Conservation (phyloP, 306 rosid species). For the Cicer cuneatum region DNA sequence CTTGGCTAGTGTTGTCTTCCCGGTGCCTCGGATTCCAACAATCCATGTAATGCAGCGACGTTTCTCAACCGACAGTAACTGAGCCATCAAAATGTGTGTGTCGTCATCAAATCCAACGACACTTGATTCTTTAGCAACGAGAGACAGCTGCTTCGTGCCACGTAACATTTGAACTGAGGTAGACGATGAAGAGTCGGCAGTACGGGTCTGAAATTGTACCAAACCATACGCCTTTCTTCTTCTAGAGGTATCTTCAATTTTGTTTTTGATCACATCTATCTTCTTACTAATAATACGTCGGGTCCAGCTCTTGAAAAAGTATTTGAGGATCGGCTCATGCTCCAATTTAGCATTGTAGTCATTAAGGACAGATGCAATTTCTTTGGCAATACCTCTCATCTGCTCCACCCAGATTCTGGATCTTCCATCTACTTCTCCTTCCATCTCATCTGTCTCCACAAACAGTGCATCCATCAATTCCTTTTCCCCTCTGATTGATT, state of each 20-base stretch:
- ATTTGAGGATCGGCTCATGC: neutral
- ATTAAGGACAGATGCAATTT: neutral
- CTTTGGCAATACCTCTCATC: neutral
- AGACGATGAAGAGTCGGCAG: neutral
- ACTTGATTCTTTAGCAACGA: neutral
- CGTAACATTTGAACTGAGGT: neutral
- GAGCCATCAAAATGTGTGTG: neutral
- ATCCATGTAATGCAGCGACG: constrained; percentile 30
- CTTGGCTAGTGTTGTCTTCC: constrained; percentile 48
- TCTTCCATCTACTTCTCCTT: constrained; percentile 3
- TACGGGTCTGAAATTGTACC: neutral
- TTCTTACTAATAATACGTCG: neutral
- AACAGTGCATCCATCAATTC: constrained; percentile 31
- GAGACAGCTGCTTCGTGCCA: neutral
- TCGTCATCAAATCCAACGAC: constrained; percentile 44
- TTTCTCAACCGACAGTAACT: constrained; percentile 1
- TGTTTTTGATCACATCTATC: neutral
- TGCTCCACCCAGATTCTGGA: constrained; percentile 28
- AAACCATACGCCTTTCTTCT: constrained; percentile 10
- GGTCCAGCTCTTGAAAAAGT: neutral
- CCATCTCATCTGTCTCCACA: neutral
- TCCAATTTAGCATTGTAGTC: neutral
- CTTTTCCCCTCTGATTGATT: constrained; percentile 2
- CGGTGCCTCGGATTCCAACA: constrained; percentile 46
- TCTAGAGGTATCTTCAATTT: constrained; percentile 20